A percentile compares a stretch with the other conserved stretches of the same genome.
These are phyloP conservation scores for Ceriops decandra DNA, from an alignment of 345 rosid species.

Conservation along the genomic window DNA sequence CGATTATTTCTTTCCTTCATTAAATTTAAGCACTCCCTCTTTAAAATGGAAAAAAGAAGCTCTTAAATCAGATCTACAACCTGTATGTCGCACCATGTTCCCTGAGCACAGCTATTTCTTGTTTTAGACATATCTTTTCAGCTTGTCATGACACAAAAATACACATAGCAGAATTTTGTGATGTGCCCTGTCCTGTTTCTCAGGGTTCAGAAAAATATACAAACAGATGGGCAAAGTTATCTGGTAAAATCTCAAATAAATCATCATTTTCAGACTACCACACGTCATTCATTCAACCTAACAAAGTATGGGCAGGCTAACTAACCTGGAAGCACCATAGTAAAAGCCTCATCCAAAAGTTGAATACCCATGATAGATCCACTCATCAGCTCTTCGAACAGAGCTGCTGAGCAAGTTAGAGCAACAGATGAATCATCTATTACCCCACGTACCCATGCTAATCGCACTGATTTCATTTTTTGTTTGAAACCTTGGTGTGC, in stretches of 20 bases:
- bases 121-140: background rate
- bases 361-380: slow-evolving; percentile 62
- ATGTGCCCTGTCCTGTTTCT: too few species aligned
- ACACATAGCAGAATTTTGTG: too few species aligned
- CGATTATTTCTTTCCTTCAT: background rate
- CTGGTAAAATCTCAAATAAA: too few species aligned
- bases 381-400: slow-evolving; percentile 77
- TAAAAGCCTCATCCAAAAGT: slow-evolving; percentile 59
- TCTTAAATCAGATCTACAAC: background rate
- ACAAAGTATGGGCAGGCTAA: background rate
- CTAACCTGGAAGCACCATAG: slow-evolving; percentile 87
- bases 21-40: background rate
- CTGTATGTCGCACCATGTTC: background rate
- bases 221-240: too few species aligned
- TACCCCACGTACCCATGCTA: slow-evolving; percentile 67
- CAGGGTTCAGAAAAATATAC: too few species aligned
- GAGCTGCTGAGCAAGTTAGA: slow-evolving; percentile 68
- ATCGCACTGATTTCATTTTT: slow-evolving; percentile 46
- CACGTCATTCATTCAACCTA: too few species aligned
- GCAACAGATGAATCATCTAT: slow-evolving; percentile 73
- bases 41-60: background rate
- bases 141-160: background rate
- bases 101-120: too few species aligned
- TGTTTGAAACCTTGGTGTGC: slow-evolving; percentile 90
- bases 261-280: too few species aligned